Evolutionary conservation across 805 yeast species (phyloP), one percentile per base, ranked within the genome.

Genomic region (Candida ortonii): DNA sequence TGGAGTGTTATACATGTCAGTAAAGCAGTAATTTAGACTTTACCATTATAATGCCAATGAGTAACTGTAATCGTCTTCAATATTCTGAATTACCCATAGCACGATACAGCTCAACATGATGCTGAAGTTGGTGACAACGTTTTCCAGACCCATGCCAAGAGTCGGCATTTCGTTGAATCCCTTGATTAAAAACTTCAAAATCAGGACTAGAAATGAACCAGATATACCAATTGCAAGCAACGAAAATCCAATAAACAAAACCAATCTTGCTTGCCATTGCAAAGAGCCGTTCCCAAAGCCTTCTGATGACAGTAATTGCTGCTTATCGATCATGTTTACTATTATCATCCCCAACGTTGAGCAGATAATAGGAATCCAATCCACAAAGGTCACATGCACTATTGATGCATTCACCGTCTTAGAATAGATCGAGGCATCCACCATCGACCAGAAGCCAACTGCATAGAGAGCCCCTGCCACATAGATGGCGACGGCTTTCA

Each of bases 21-120:
- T 24, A 8, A 11, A 9, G 10, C 17, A 12, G 30, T 27, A 15
- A 13, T 28, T 28, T 22, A 33, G 30, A 32, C 22, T 23, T 24
- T 29, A 25, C 10, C 21, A 16, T 47, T 34, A 61, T 22, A 61
- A 39, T 33, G 95, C 88, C 57, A 89, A 73, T 28, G 95, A 83
- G 58, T 93, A 90, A 44, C 94, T 84, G 62, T 89, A 90, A 61
- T 90, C 97, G 55, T 93, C 97, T 59, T 93, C 97, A 39, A 88
- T 80, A 58, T 88, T 93, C 58, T 90, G 97, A 15, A 96, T 87
- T 34, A 90, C 67, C 98, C 98, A 93, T 50, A 93, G 66, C 7
- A 81, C 70, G 29, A 86, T 77, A 61, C 97, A 89, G 65, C 97
- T 87, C 49, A 86, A 64, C 87, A 90, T 84, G 22, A 90, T 76